phyloP scores from a whole-genome alignment of 2,329 filamentous ascomycete species.

The Celoporthe dispersa region DNA sequence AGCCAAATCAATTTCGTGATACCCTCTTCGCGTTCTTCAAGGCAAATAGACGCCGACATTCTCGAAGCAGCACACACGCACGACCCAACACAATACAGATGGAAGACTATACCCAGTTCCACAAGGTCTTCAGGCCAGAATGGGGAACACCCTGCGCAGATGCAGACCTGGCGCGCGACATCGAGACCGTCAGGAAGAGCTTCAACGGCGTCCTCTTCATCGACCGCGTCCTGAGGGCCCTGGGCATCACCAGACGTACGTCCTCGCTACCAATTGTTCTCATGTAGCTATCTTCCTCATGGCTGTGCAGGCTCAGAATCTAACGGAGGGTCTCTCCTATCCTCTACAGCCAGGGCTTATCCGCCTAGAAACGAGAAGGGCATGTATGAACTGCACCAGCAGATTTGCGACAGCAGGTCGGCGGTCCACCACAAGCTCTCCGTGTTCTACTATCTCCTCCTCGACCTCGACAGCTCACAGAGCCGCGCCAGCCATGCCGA shows the following conservation, averaged over 20 bases:
- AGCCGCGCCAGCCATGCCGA: constrained; percentile 54
- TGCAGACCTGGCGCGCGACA: constrained; percentile 59
- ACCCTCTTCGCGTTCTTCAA: not conserved
- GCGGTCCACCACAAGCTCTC: constrained; percentile 80
- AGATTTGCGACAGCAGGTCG: constrained; percentile 67
- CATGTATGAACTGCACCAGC: constrained; percentile 70
- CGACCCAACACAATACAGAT: constrained; percentile 43
- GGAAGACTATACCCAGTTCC: constrained; percentile 69
- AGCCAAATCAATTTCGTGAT: not conserved
- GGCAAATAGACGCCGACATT: not conserved
- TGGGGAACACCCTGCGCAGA: constrained; percentile 66
- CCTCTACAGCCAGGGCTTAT: constrained; percentile 63
- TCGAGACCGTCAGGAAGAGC: constrained; percentile 68
- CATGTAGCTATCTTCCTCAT: too few relatives aligned
- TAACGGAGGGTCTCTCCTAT: constrained; percentile 9
- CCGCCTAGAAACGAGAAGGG: constrained; percentile 73
- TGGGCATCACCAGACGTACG: constrained; percentile 72
- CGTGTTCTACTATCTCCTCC: constrained; percentile 81
- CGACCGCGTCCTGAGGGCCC: constrained; percentile 72
- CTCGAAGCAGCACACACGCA: not conserved
- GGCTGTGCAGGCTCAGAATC: not conserved
- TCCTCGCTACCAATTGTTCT: not conserved
- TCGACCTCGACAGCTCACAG: constrained; percentile 65
- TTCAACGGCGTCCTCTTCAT: constrained; percentile 77
- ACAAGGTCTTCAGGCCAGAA: constrained; percentile 68